A percentile compares a stretch with the other conserved stretches of the same genome.
Evolutionary conservation across 1,139 yeast genomes (phyloP).

Genomic region (Lodderomyces beijingensis): DNA sequence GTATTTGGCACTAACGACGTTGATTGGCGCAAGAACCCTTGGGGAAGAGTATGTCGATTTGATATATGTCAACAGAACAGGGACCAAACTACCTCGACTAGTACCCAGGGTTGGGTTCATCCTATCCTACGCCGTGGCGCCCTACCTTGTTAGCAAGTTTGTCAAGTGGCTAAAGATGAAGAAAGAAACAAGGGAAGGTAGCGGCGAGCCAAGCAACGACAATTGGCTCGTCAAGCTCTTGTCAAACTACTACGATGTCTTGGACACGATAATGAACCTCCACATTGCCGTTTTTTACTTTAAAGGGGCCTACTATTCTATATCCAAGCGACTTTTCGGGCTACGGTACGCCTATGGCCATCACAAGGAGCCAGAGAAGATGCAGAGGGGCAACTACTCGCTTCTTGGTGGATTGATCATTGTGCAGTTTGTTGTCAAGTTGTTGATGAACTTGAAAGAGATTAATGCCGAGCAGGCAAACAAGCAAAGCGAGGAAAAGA

Average conservation of each 20-base stretch:
- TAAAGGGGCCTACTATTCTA: conserved; percentile 72
- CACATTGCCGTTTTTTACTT: conserved; percentile 83
- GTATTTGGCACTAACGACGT: conserved; percentile 69
- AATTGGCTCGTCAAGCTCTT: conserved; percentile 12
- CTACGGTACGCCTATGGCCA: conserved; percentile 75
- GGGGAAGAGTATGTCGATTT: conserved; percentile 95
- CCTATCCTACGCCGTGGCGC: conserved; percentile 51
- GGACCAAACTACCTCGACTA: conserved; percentile 45
- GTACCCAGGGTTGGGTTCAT: conserved; percentile 51
- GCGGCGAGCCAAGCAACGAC: conserved; percentile 7
- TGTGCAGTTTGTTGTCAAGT: conserved; percentile 52
- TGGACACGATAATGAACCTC: conserved; percentile 54
- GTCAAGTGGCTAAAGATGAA: conserved; percentile 23
- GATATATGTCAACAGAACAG: conserved; percentile 57
- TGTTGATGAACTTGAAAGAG: conserved; percentile 31
- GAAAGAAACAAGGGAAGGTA: conserved; percentile 15
- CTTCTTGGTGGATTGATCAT: conserved; percentile 69
- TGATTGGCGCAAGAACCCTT: conserved; percentile 71
- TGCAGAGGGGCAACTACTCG: conserved; percentile 63
- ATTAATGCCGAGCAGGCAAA: conserved; percentile 19
- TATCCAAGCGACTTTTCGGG: conserved; percentile 75
- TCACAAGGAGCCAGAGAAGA: conserved; percentile 43
- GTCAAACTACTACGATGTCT: conserved; percentile 38
- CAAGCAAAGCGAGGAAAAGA: conserved; percentile 10
- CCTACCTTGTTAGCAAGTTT: conserved; percentile 43